Evolutionary conservation across 2,329 filamentous ascomycete species (phyloP).

Genomic region (Bipolaris zeicola): DNA sequence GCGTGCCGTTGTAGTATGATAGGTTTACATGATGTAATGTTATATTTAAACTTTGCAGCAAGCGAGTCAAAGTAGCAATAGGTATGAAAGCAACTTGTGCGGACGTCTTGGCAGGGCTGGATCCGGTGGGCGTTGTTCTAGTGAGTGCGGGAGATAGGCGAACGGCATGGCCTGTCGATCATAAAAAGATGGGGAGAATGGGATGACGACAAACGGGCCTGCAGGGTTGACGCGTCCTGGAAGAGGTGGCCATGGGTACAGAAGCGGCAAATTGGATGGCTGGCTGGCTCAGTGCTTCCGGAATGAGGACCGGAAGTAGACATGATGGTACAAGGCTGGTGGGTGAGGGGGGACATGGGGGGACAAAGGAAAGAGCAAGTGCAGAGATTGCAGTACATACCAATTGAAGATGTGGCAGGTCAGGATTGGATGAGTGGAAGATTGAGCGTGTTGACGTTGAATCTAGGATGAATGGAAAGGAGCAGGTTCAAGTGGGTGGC

Average conservation of each 20-base stretch:
- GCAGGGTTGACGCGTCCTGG: background rate
- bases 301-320: background rate
- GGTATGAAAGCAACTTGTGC: background rate
- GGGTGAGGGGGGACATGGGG: background rate
- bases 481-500: background rate
- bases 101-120: constrained; percentile 5
- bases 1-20: background rate
- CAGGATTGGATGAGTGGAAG: background rate
- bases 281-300: background rate
- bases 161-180: constrained; percentile 8
- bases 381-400: constrained; percentile 12
- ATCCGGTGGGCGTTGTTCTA: background rate
- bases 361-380: background rate
- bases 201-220: too few species aligned
- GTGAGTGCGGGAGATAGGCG: constrained; percentile 10
- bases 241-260: background rate
- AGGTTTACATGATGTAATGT: background rate
- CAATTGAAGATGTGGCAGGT: constrained; percentile 1
- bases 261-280: background rate
- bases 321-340: background rate
- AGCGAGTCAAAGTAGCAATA: background rate
- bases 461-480: background rate
- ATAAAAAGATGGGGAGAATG: background rate
- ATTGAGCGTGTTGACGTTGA: background rate
- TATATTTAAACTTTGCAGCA: background rate